These are phyloP conservation scores for Aspergillus japonicus DNA, from an alignment of 2,329 filamentous ascomycete genomes.

Conservation along the genomic window DNA sequence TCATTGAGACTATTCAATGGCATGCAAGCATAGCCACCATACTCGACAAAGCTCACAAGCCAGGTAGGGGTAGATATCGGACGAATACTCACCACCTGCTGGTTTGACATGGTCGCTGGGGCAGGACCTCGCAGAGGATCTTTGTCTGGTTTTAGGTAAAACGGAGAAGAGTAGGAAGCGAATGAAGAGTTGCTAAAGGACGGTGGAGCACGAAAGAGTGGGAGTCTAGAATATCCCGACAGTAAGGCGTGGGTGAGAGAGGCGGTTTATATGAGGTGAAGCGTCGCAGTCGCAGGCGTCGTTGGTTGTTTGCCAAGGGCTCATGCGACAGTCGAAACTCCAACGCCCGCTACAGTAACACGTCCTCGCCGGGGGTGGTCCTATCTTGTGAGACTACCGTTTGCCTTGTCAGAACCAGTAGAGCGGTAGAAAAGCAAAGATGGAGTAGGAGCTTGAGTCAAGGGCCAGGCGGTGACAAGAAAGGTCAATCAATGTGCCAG, in stretches of 20 bases:
- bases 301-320: slow-evolving; percentile 22
- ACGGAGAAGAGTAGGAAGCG: slow-evolving; percentile 6
- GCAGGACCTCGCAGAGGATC: slow-evolving; percentile 14
- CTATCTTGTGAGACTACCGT: not conserved
- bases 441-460: not conserved
- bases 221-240: slow-evolving; percentile 6
- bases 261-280: slow-evolving; percentile 15
- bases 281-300: slow-evolving; percentile 14
- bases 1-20: not conserved
- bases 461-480: not conserved
- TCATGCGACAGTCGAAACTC: slow-evolving; percentile 19
- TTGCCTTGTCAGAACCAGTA: not conserved
- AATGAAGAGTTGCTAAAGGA: not conserved
- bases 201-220: not conserved
- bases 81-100: slow-evolving; percentile 48
- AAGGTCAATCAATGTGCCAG: slow-evolving; percentile 20
- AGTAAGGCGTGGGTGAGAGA: slow-evolving; percentile 6
- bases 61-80: slow-evolving; percentile 15
- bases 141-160: slow-evolving; percentile 8
- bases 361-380: not conserved
- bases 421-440: not conserved
- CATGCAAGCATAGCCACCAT: too few relatives aligned
- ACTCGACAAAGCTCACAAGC: too few relatives aligned
- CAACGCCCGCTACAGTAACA: slow-evolving; percentile 10
- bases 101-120: slow-evolving; percentile 45